Evolutionary conservation across 2,329 filamentous ascomycete genomes (phyloP), one percentile per base, ranked within the genome.

Genomic region (Beauveria rudraprayagi): DNA sequence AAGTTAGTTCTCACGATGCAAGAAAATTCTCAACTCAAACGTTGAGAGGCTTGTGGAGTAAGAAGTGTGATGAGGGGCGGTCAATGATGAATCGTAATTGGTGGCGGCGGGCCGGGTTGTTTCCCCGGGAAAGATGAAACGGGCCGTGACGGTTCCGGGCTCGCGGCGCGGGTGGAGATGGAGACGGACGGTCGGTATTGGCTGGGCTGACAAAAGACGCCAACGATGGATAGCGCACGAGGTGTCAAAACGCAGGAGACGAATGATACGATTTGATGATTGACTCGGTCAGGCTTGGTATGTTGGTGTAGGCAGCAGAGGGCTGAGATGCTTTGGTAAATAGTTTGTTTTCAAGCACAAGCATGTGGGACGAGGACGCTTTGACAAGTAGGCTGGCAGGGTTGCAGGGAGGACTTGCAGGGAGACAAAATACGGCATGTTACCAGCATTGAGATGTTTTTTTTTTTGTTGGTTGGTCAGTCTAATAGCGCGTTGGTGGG

Each of bases 61-160:
- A 37, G 10, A 37, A 37, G 34, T 37, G 34, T 37, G 34, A 37
- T 37, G 34, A 37, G 34, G 34, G 34, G 34, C 34, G 34, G 34
- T 37, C 34, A 37, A 34, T 26, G 37, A 14, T 24, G 24, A 14
- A 16, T 56, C 24, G n/a, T 9, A 54, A 10, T 54, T 41, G 9
- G 41, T 26, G 52, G 28, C 55, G 55, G 55, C 44, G 56, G 56
- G 63, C 66, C 63, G 66, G 67, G 9, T 44, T 44, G 6, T 65
- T 70, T 67, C 67, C 68, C 69, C 28, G n/a, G 70, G 61, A 62
- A 54, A 51, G 59, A 56, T 67, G 69, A 68, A 63, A 69, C 63
- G 48, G 61, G 61, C 48, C 48, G 24, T 70, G 65, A 70, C 70
- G 66, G 55, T 56, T 51, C 57, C 58, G 54, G 7, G 28, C 48